A percentile compares a stretch with the other conserved stretches of the same genome.
Evolutionary conservation across 352 stramenopile genomes (phyloP).

Genomic region (Phytopythium oedochilum): DNA sequence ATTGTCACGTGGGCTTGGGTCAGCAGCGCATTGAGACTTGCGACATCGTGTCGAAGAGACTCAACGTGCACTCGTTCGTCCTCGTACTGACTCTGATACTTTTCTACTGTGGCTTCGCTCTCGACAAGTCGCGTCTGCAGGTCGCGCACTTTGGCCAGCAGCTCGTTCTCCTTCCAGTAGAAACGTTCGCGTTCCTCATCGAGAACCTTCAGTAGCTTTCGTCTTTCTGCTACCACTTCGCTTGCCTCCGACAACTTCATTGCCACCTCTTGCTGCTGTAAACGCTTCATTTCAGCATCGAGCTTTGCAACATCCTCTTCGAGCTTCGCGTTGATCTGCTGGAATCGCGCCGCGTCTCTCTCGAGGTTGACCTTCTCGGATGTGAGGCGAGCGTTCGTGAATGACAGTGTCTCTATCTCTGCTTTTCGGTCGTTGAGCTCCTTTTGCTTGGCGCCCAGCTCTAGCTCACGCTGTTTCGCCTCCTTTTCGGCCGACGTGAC

Average conservation of each 20-base stretch:
- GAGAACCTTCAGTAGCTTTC: constrained; percentile 38
- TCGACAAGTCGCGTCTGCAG: constrained; percentile 43
- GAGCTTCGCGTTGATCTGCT: constrained; percentile 9
- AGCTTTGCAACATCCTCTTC: constrained; percentile 25
- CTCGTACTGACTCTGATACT: constrained; percentile 68
- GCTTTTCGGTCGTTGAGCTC: constrained; percentile 2
- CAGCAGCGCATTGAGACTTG: constrained; percentile 54
- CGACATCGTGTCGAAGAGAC: constrained; percentile 60
- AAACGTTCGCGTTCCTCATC: constrained; percentile 48
- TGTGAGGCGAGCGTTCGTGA: constrained; percentile 15
- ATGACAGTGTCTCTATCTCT: constrained; percentile 7
- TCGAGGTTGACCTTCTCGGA: constrained; percentile 17
- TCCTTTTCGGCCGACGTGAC: constrained; percentile 10
- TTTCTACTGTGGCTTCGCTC: constrained; percentile 43
- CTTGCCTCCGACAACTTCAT: constrained; percentile 56
- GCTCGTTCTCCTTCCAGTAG: constrained; percentile 56
- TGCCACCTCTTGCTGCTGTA: constrained; percentile 49
- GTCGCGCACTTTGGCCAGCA: constrained; percentile 40
- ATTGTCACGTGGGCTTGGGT: constrained; percentile 53
- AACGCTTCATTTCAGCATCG: constrained; percentile 18
- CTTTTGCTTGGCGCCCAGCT: constrained; percentile 2
- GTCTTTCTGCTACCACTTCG: constrained; percentile 43
- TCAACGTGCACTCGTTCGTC: constrained; percentile 75
- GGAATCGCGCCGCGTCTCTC: constrained; percentile 16
- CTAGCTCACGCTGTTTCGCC: constrained; percentile 16